phyloP scores from a whole-genome alignment of 495 filamentous ascomycete species.

The Pyrenopolyporus hunteri region DNA sequence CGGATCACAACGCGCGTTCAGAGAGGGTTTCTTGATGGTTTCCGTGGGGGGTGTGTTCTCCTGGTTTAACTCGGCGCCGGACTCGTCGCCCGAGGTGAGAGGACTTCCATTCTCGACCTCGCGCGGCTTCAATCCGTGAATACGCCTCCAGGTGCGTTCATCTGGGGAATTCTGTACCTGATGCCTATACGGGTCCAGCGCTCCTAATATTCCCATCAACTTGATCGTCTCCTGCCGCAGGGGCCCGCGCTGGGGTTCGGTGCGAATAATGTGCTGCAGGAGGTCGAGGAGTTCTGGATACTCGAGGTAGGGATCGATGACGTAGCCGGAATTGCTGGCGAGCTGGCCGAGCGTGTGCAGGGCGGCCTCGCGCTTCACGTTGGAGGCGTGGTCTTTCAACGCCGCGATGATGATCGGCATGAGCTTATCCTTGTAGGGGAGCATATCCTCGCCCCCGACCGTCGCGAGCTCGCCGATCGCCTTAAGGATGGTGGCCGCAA shows the following conservation, averaged over 20 bases:
- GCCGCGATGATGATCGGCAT: constrained; percentile 95
- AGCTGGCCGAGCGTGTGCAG: constrained; percentile 89
- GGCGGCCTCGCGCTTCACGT: constrained; percentile 86
- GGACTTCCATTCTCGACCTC: constrained; percentile 24
- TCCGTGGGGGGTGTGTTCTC: background rate
- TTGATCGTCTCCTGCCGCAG: constrained; percentile 94
- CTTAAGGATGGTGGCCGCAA: constrained; percentile 90
- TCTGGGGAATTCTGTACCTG: constrained; percentile 59
- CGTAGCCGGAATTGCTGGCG: constrained; percentile 93
- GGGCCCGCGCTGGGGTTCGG: constrained; percentile 77
- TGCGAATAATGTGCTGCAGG: constrained; percentile 90
- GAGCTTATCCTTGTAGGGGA: constrained; percentile 80
- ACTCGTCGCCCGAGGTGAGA: constrained; percentile 10
- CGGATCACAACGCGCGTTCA: background rate
- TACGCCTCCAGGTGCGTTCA: constrained; percentile 4
- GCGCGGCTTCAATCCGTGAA: background rate
- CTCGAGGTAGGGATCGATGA: constrained; percentile 94
- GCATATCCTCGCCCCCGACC: constrained; percentile 91
- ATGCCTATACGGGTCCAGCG: constrained; percentile 94
- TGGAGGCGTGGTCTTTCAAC: constrained; percentile 88
- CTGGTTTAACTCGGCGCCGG: background rate
- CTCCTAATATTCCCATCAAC: constrained; percentile 93
- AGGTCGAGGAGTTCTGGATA: constrained; percentile 92
- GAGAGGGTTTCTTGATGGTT: background rate
- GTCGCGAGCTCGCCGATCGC: constrained; percentile 92